Conservation (phyloP, 352 stramenopile genomes). For the Thraustochytrium sp. region DNA sequence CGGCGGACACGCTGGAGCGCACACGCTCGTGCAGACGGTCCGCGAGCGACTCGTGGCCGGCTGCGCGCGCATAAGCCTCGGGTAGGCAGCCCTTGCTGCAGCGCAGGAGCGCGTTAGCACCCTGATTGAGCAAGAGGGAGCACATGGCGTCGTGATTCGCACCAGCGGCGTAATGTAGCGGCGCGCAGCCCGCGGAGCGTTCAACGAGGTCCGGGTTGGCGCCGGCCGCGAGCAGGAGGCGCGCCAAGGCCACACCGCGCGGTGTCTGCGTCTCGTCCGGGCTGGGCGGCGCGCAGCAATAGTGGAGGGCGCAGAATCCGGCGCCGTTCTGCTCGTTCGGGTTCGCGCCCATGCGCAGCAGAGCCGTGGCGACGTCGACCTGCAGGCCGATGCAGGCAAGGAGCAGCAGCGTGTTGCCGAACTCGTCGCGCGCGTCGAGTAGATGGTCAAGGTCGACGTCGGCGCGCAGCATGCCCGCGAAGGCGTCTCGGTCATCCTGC, state of each 20-base stretch:
- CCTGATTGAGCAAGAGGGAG: conserved; percentile 49
- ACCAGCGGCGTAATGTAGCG: conserved; percentile 54
- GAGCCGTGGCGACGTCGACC: conserved; percentile 45
- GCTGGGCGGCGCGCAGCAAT: conserved; percentile 48
- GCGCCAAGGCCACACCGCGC: not conserved
- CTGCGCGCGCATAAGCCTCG: conserved; percentile 11
- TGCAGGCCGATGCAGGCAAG: conserved; percentile 50
- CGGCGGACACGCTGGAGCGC: not conserved
- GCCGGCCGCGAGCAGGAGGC: conserved; percentile 45
- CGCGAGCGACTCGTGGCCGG: conserved; percentile 16
- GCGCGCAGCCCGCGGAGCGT: conserved; percentile 51
- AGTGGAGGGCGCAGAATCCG: conserved; percentile 52
- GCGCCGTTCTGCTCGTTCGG: conserved; percentile 49
- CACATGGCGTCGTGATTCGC: conserved; percentile 50
- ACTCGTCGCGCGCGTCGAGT: conserved; percentile 52
- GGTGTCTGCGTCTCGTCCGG: conserved; percentile 38
- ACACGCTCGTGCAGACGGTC: not conserved
- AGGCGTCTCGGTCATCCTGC: not conserved
- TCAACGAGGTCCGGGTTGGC: conserved; percentile 50
- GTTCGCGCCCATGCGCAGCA: conserved; percentile 49
- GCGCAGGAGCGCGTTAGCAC: conserved; percentile 43
- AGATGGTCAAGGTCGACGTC: not conserved
- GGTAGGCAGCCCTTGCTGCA: conserved; percentile 6
- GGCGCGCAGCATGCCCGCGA: not conserved
- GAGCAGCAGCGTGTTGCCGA: conserved; percentile 55